Percentiles rank a stretch among this genome's conserved stretches.
phyloP scores from a whole-genome alignment of 2,329 filamentous ascomycete genomes.

The Chaetothyriales sp. region DNA sequence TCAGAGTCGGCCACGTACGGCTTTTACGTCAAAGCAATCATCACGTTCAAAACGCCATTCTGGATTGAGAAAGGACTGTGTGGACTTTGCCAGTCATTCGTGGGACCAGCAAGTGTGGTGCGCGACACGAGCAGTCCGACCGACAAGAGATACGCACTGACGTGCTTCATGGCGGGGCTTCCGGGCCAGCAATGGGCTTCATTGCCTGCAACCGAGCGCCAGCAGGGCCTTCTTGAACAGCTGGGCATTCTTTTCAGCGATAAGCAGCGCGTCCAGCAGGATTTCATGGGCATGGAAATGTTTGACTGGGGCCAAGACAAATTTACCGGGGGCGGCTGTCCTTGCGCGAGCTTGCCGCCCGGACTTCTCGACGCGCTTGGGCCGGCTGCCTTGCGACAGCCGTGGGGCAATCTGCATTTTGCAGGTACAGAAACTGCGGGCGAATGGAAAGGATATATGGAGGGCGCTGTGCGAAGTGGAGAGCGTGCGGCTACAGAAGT shows the following conservation, averaged over 20 bases:
- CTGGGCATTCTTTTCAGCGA: slow-evolving; percentile 3
- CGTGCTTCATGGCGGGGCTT: slow-evolving; percentile 18
- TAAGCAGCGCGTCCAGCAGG: slow-evolving; percentile 2
- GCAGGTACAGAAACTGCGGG: slow-evolving; percentile 41
- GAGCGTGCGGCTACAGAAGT: slow-evolving; percentile 30
- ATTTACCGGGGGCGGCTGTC: slow-evolving; percentile 29
- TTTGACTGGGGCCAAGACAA: slow-evolving; percentile 29
- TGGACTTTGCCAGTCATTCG: slow-evolving; percentile 32
- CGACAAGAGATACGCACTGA: slow-evolving; percentile 22
- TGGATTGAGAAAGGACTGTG: slow-evolving; percentile 28
- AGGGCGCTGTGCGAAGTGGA: slow-evolving; percentile 41
- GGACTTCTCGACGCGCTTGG: slow-evolving; percentile 25
- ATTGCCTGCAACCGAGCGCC: slow-evolving; percentile 8
- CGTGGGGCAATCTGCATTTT: slow-evolving; percentile 36
- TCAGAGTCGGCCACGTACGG: slow-evolving; percentile 29
- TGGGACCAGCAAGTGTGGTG: slow-evolving; percentile 34
- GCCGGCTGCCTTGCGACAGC: slow-evolving; percentile 24
- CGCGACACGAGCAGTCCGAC: slow-evolving; percentile 30
- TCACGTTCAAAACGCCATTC: slow-evolving; percentile 30
- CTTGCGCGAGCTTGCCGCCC: slow-evolving; percentile 26
- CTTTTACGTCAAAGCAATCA: slow-evolving; percentile 40
- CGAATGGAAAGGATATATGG: slow-evolving; percentile 47
- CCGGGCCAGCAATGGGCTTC: slow-evolving; percentile 8
- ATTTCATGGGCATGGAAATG: slow-evolving; percentile 15
- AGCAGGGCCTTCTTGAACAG: slow-evolving; percentile 8